These are phyloP conservation scores for Pseudogymnoascus sp. DNA, from an alignment of 2,329 filamentous ascomycete genomes.

Conservation along the genomic window DNA sequence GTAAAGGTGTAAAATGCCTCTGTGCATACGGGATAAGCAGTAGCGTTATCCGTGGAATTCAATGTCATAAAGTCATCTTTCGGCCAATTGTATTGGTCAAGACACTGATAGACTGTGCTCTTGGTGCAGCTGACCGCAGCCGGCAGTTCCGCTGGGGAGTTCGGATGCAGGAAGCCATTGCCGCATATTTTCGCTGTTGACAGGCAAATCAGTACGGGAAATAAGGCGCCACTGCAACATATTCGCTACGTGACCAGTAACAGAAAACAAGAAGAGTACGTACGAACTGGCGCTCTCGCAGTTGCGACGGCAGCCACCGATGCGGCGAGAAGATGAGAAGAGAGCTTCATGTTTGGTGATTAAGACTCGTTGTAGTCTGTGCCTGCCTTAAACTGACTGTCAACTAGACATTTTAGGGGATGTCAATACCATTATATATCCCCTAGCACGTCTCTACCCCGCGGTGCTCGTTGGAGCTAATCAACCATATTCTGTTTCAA, in stretches of 20 bases:
- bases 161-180: neutral
- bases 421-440: neutral
- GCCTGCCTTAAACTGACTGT: neutral
- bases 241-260: neutral
- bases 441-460: neutral
- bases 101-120: neutral
- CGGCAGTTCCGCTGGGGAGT: neutral
- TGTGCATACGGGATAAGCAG: neutral
- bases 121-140: neutral
- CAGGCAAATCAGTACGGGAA: neutral
- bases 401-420: neutral
- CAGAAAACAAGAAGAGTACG: neutral
- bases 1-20: neutral
- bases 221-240: neutral
- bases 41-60: neutral
- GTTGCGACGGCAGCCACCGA: neutral
- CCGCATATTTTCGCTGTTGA: neutral
- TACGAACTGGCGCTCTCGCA: neutral
- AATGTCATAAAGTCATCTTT: neutral
- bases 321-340: neutral
- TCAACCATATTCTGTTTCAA: neutral
- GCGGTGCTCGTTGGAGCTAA: neutral
- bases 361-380: neutral
- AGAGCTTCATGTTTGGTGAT: neutral
- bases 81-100: neutral